A percentile compares a stretch with the other conserved stretches of the same genome.
Conservation (phyloP, 192 early-diverging fungal species). For the Dissophora globulifera region DNA sequence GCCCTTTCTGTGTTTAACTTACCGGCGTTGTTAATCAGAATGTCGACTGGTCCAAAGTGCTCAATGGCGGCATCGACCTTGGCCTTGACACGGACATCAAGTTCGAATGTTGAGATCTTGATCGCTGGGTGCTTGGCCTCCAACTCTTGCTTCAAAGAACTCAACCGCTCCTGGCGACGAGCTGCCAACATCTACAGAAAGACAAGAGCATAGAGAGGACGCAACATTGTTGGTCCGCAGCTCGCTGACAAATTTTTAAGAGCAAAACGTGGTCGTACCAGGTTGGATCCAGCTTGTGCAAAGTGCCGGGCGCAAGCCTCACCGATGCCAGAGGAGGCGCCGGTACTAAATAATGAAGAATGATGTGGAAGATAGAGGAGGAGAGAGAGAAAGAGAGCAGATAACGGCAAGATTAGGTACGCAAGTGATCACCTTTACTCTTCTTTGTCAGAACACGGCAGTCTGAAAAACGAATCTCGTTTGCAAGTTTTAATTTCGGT, state of each 20-base stretch:
- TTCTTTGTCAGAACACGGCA: too few species aligned
- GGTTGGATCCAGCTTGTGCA: conserved; percentile 64
- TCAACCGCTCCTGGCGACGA: conserved; percentile 73
- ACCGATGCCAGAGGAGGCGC: conserved; percentile 77
- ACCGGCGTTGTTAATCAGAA: conserved; percentile 93
- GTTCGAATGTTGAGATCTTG: conserved; percentile 66
- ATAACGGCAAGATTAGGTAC: neutral
- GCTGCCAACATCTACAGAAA: conserved; percentile 66
- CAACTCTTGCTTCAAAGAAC: conserved; percentile 65
- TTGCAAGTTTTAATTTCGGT: too few species aligned
- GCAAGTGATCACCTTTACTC: too few species aligned
- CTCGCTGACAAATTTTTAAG: too few species aligned
- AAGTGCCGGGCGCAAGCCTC: conserved; percentile 73
- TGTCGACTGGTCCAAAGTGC: conserved; percentile 70
- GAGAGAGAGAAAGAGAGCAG: neutral
- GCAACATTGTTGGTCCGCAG: too few species aligned
- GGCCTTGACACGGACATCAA: conserved; percentile 79
- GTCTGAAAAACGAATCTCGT: too few species aligned
- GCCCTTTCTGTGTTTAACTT: conserved; percentile 18
- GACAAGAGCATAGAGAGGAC: neutral
- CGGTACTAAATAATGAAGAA: conserved; percentile 56
- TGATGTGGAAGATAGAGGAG: neutral
- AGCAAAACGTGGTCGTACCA: conserved; percentile 47
- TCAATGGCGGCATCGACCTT: conserved; percentile 68
- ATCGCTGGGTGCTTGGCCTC: conserved; percentile 56